Base-by-base conservation (phyloP, 768 basidiomycete genomes). In the Heimioporus sp. region DNA sequence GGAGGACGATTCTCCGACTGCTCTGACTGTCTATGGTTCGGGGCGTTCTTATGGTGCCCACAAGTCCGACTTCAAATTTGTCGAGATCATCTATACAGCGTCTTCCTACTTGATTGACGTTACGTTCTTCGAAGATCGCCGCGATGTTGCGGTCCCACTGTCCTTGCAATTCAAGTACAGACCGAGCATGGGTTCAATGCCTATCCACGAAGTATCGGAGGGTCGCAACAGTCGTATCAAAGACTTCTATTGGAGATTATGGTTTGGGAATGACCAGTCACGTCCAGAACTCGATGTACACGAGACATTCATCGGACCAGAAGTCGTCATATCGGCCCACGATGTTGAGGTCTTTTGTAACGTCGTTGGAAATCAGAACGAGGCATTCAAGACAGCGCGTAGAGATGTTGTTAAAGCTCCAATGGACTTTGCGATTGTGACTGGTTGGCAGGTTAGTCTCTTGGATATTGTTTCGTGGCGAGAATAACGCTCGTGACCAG, bases 371-470 rank as follows among this genome's bases (percentile, higher is more conserved):
- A 98, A 98, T 71, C 86, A 95, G 63, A 87, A 83, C 30, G 96
- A 93, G 66, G 80, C 81, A 2, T 99, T 96, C 80, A 92, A 95
- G 80, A 76, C 80, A 12, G 82, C 77, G 4, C 80, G 92, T 51
- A 85, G 77, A 43, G 76, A 77, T 20, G 69, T 62, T 41, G 82
- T 92, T 40, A 82, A 89, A 63, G 93, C 96, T 2, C 97, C 97
- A 0, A 96, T 99, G 92, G 96, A 98, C 73, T 98, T 97, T 62
- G 92, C 95, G 21, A 99, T 99, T 64, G 96, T 98, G 46, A 87
- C 94, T 37, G 95, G 96, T 42, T 99, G 97, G 97, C 86, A 96
- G 87, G 94, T 93, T 66, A 54, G 87, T 72, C 46, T 37, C 20
- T 28, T 39, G 28, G 50, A 21, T 35, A 20, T 1, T 43, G 16